Conservation (phyloP, 1,139 yeast genomes). For the Waltiozyma sp. region DNA sequence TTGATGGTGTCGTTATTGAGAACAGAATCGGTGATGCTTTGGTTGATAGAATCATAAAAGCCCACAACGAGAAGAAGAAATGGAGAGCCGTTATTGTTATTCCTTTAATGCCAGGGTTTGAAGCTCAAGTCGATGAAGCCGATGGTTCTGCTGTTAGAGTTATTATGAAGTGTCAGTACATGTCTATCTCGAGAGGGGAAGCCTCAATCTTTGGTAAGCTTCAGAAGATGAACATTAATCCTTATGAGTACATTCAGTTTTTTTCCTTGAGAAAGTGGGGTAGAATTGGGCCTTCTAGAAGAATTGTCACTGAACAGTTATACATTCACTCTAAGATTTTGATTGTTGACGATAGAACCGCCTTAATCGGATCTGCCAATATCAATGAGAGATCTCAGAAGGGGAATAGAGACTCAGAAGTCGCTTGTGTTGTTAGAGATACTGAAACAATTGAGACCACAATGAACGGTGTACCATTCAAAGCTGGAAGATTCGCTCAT, state of each 20-base stretch:
- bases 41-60: slow-evolving; percentile 86
- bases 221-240: slow-evolving; percentile 69
- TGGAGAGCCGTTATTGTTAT: slow-evolving; percentile 92
- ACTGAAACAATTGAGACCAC: slow-evolving; percentile 58
- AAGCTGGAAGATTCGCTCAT: slow-evolving; percentile 84
- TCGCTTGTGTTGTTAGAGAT: slow-evolving; percentile 82
- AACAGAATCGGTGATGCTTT: slow-evolving; percentile 94
- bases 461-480: slow-evolving; percentile 75
- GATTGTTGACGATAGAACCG: slow-evolving; percentile 89
- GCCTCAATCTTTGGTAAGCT: slow-evolving; percentile 83
- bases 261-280: slow-evolving; percentile 95
- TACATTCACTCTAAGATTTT: slow-evolving; percentile 89
- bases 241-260: slow-evolving; percentile 86
- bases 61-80: slow-evolving; percentile 59
- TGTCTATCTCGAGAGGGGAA: slow-evolving; percentile 85
- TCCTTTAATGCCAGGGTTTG: slow-evolving; percentile 97
- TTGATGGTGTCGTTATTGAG: slow-evolving; percentile 78
- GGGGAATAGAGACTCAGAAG: slow-evolving; percentile 89
- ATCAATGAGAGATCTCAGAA: slow-evolving; percentile 93
- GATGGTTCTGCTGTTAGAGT: slow-evolving; percentile 92
- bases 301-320: slow-evolving; percentile 78
- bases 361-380: slow-evolving; percentile 93
- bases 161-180: slow-evolving; percentile 93
- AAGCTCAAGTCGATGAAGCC: slow-evolving; percentile 83
- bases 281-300: slow-evolving; percentile 65